phyloP scores from a whole-genome alignment of 768 basidiomycete species.

The Trametopsis cervina region DNA sequence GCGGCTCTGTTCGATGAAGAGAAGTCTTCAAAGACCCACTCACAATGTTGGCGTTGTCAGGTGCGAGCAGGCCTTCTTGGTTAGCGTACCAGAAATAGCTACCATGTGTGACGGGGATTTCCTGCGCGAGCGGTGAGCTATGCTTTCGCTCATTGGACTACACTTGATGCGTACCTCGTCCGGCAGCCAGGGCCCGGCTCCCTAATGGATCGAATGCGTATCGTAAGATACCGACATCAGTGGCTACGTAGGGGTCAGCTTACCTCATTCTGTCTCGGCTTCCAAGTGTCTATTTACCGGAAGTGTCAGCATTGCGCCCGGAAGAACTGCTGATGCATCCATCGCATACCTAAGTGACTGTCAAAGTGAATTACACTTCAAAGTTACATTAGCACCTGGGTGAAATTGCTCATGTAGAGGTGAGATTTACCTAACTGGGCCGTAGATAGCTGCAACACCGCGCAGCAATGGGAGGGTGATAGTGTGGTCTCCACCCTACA shows the following conservation, averaged over 20 bases:
- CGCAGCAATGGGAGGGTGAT: slow-evolving; percentile 27
- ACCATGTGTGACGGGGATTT: slow-evolving; percentile 25
- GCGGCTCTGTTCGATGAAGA: neutral
- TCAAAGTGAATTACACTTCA: slow-evolving; percentile 28
- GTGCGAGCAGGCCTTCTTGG: slow-evolving; percentile 26
- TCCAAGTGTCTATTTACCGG: slow-evolving; percentile 16
- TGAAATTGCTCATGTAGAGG: neutral
- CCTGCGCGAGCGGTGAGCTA: slow-evolving; percentile 5
- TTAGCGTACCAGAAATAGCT: slow-evolving; percentile 29
- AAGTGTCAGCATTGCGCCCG: neutral
- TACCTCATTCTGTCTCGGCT: slow-evolving; percentile 7
- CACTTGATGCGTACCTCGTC: slow-evolving; percentile 15
- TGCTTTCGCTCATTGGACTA: too few relatives aligned
- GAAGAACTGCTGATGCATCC: neutral
- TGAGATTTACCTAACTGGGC: slow-evolving; percentile 21
- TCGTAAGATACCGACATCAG: too few relatives aligned
- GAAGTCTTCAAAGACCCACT: neutral
- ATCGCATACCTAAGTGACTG: slow-evolving; percentile 22
- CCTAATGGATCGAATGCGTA: neutral
- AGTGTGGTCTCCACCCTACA: slow-evolving; percentile 26
- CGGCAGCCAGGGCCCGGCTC: slow-evolving; percentile 24
- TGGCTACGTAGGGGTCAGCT: too few relatives aligned
- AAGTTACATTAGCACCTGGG: neutral
- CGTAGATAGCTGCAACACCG: slow-evolving; percentile 24
- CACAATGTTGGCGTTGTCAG: slow-evolving; percentile 27